Conservation (phyloP, 2,329 filamentous ascomycete species). For the Monilinia vaccinii-corymbosi region DNA sequence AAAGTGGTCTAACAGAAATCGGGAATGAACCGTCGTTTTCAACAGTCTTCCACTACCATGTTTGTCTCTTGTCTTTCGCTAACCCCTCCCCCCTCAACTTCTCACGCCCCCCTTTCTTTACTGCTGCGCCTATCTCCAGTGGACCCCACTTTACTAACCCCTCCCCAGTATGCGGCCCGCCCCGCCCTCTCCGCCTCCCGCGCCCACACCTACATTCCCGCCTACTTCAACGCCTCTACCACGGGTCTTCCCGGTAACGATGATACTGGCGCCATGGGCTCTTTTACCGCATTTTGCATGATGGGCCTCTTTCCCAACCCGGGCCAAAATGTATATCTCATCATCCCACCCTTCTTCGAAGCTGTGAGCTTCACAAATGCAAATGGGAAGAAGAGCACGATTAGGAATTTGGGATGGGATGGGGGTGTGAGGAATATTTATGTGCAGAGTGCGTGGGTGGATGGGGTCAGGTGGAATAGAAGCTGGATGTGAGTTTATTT, state of each 20-base stretch:
- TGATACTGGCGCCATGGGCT: conserved; percentile 53
- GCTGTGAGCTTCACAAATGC: conserved; percentile 47
- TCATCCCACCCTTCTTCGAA: conserved; percentile 58
- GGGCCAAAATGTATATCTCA: conserved; percentile 60
- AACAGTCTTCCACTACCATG: conserved; percentile 57
- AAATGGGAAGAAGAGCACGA: conserved; percentile 49
- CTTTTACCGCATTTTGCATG: conserved; percentile 22
- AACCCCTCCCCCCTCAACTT: neutral
- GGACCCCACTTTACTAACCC: neutral
- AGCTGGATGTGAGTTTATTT: conserved; percentile 45
- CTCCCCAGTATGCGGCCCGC: conserved; percentile 46
- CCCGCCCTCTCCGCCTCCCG: conserved; percentile 38
- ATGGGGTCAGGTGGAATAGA: conserved; percentile 49
- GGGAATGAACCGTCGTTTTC: conserved; percentile 57
- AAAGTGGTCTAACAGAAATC: conserved; percentile 51
- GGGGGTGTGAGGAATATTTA: conserved; percentile 46
- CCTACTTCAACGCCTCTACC: conserved; percentile 48
- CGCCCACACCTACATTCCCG: conserved; percentile 55
- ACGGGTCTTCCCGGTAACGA: conserved; percentile 61
- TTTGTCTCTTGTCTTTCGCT: neutral
- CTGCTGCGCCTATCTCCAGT: neutral
- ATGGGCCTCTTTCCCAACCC: conserved; percentile 52
- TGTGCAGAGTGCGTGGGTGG: conserved; percentile 53
- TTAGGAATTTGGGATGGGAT: conserved; percentile 55
- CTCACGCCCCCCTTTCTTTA: too few relatives aligned